Conservation (phyloP, 306 rosid species). For the Vicia sativa region DNA sequence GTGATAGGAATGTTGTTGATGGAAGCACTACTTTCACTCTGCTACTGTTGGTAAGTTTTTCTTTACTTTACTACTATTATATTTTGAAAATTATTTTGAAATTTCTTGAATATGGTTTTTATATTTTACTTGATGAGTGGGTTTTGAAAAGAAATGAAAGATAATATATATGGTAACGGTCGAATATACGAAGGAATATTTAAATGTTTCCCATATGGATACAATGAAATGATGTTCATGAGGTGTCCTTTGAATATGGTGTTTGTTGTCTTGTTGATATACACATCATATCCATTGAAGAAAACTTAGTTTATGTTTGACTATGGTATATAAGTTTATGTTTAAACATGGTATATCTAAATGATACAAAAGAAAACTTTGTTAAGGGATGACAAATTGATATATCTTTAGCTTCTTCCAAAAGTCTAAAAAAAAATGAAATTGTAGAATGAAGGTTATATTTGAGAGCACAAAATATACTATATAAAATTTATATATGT, state of each 20-base stretch:
- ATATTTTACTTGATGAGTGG: no score
- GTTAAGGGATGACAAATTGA: no score
- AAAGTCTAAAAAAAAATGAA: no score
- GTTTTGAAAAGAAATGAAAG: neutral
- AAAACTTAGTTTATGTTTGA: neutral
- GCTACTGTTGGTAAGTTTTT: slow-evolving; percentile 80
- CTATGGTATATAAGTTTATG: no score
- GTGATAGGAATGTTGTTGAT: slow-evolving; percentile 70
- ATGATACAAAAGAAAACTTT: neutral
- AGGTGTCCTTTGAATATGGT: neutral
- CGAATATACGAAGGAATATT: neutral
- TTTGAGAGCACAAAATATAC: no score
- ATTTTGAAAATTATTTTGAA: neutral
- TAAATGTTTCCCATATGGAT: neutral
- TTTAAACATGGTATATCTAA: neutral
- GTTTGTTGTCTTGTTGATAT: neutral
- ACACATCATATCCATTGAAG: neutral
- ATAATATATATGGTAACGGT: slow-evolving; percentile 9
- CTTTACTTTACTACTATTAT: neutral
- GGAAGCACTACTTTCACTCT: slow-evolving; percentile 93
- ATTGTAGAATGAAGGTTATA: no score
- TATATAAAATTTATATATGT: no score
- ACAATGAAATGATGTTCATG: slow-evolving; percentile 2
- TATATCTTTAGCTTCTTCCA: no score
- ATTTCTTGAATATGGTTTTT: neutral